These are phyloP conservation scores for Chiua virens DNA, from an alignment of 768 basidiomycete species.

Conservation along the genomic window DNA sequence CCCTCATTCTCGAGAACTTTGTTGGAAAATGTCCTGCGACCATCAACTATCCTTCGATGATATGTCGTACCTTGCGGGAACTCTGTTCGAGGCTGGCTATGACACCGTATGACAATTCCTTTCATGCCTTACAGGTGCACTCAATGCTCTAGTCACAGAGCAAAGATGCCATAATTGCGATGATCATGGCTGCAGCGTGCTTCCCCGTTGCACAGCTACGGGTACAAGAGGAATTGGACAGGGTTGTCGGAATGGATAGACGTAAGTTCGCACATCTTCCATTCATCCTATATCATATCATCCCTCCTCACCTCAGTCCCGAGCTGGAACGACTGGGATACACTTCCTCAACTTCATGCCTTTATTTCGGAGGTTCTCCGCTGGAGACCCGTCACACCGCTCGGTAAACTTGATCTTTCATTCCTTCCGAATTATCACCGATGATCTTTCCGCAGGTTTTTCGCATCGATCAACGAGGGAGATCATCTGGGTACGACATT, in stretches of 20 bases:
- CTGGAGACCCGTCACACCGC: constrained; percentile 36
- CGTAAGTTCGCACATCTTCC: constrained; percentile 6
- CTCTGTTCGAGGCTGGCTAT: constrained; percentile 60
- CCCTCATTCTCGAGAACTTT: constrained; percentile 52
- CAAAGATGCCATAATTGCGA: constrained; percentile 33
- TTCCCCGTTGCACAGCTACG: constrained; percentile 49
- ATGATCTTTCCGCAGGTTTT: constrained; percentile 34
- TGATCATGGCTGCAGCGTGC: constrained; percentile 52
- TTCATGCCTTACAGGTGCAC: background rate
- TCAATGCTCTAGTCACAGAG: background rate
- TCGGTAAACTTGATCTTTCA: constrained; percentile 16
- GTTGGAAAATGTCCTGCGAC: constrained; percentile 46
- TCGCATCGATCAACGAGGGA: constrained; percentile 64
- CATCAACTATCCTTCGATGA: constrained; percentile 52
- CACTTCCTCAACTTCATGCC: constrained; percentile 37
- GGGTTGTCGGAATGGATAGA: constrained; percentile 44
- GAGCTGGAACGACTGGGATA: constrained; percentile 32
- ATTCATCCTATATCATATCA: background rate
- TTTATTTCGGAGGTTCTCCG: constrained; percentile 38
- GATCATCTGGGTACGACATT: constrained; percentile 51
- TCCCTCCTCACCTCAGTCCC: constrained; percentile 29
- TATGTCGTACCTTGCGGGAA: constrained; percentile 57
- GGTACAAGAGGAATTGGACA: constrained; percentile 55
- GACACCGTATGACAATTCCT: constrained; percentile 41
- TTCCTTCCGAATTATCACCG: too few relatives aligned